A percentile compares a stretch with the other conserved stretches of the same genome.
Evolutionary conservation across 805 yeast genomes (phyloP).

Genomic region (Saccharomycopsis amapae): DNA sequence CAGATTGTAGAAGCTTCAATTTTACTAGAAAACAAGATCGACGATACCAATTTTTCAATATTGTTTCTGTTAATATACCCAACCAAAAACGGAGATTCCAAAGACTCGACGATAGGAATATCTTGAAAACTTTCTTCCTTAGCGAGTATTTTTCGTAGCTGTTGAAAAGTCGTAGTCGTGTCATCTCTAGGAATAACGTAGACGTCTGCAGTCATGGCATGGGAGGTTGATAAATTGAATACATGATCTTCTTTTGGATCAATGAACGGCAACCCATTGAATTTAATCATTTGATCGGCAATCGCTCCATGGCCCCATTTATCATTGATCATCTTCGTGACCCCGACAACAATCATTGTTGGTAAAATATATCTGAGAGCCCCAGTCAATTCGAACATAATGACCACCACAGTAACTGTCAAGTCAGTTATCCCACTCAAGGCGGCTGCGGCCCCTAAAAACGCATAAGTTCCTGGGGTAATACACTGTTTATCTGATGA

Average conservation of each 20-base stretch:
- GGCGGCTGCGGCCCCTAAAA: conserved; percentile 93
- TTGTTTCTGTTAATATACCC: conserved; percentile 27
- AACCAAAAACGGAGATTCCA: conserved; percentile 23
- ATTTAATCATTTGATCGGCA: conserved; percentile 88
- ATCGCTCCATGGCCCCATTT: conserved; percentile 79
- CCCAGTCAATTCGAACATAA: conserved; percentile 95
- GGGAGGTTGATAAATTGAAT: conserved; percentile 41
- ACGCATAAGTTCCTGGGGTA: conserved; percentile 92
- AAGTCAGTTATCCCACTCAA: conserved; percentile 90
- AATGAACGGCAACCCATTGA: conserved; percentile 81
- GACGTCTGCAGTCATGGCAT: conserved; percentile 53
- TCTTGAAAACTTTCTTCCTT: conserved; percentile 24
- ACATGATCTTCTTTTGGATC: conserved; percentile 63
- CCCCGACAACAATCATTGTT: conserved; percentile 91
- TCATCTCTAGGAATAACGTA: conserved; percentile 15
- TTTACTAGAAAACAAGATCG: neutral
- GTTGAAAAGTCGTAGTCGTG: conserved; percentile 23
- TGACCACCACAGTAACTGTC: conserved; percentile 86
- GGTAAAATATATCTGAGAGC: conserved; percentile 89
- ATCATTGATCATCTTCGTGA: conserved; percentile 75
- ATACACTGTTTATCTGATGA: conserved; percentile 48
- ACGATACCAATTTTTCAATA: conserved; percentile 1
- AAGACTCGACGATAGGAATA: conserved; percentile 33
- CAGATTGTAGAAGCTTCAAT: neutral
- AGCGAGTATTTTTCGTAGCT: conserved; percentile 23